Conservation (phyloP, 2,329 filamentous ascomycete species). For the Hymenoscyphus infarciens region DNA sequence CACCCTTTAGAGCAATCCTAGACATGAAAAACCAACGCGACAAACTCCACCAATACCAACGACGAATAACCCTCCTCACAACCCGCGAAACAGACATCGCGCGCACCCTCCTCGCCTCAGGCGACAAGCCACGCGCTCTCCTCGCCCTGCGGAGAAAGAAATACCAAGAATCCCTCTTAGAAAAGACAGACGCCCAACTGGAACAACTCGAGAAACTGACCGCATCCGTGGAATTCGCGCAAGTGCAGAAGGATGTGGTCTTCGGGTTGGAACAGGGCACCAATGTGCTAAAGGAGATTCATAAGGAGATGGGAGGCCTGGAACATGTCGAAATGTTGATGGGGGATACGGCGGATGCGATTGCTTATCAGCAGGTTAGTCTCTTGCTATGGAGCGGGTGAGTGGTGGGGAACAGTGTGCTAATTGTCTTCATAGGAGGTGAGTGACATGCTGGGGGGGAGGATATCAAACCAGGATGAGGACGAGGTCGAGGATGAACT, state of each 20-base stretch:
- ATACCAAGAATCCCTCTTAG: constrained; percentile 86
- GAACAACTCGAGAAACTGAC: constrained; percentile 88
- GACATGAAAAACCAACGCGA: constrained; percentile 98
- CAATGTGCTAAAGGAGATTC: constrained; percentile 82
- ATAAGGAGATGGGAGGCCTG: constrained; percentile 92
- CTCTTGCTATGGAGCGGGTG: constrained; percentile 8
- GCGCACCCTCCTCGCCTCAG: constrained; percentile 72
- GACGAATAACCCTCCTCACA: constrained; percentile 81
- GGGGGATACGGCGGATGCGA: constrained; percentile 85
- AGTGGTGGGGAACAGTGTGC: too few relatives aligned
- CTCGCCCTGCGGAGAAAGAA: constrained; percentile 92
- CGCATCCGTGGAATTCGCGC: constrained; percentile 86
- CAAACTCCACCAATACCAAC: constrained; percentile 94
- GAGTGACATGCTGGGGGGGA: constrained; percentile 82
- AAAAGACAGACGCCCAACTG: constrained; percentile 90
- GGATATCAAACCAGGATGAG: constrained; percentile 91
- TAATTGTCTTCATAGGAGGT: constrained; percentile 62
- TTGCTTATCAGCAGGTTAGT: constrained; percentile 81
- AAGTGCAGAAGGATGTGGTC: constrained; percentile 94
- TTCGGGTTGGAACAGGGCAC: constrained; percentile 92
- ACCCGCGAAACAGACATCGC: constrained; percentile 84
- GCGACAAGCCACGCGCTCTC: constrained; percentile 77
- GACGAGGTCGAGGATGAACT: constrained; percentile 97
- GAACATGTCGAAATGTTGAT: constrained; percentile 93
- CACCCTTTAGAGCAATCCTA: constrained; percentile 72